Evolutionary conservation across 768 basidiomycete genomes (phyloP), one percentile per base, ranked within the genome.

Genomic region (Suillus occidentalis): DNA sequence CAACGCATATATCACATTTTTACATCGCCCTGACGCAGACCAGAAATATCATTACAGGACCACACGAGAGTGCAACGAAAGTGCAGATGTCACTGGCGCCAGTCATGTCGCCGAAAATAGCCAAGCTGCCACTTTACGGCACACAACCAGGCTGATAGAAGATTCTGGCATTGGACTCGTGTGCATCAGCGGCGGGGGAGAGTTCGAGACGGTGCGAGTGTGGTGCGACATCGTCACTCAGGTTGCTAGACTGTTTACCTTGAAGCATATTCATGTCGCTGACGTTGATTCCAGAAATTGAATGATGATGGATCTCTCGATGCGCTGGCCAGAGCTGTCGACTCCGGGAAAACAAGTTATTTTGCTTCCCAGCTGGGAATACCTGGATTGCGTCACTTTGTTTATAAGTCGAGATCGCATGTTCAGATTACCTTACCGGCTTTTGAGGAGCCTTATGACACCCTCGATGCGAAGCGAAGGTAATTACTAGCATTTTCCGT

Each of bases 341-440:
- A 74, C 37, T 74, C 82, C 52, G 79, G 85, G 59, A 72, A 82
- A 47, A 89, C 88, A 7, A 83, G 86, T 57, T 93, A 92, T 70
- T 82, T 85, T 8, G 85, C 89, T 63, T 87, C 87, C 3, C 89
- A 91, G 62, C 78, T 98, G 13, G 87, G 87, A n/a, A 89, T 97
- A 67, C 94, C 94, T 4, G 95, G 95, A 2, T 78, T 99, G 36
- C 86, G 93, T 37, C 97, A 99, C 75, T 99, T 98, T 73, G 79
- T 98, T 57, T 99, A 98, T 82, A 98, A 98, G 78, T 94, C 92
- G 12, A 84, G 94, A 14, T 80, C 85, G 8, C 87, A 93, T 70
- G 95, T 99, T 22, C 97, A 99, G 73, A 84, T 97, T 42, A 97
- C 96, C 0, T 78, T 83, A 67, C 95, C 97, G 4, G 74, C 77